Conservation (phyloP, 2,329 filamentous ascomycete species). For the Sporothrix protearum region DNA sequence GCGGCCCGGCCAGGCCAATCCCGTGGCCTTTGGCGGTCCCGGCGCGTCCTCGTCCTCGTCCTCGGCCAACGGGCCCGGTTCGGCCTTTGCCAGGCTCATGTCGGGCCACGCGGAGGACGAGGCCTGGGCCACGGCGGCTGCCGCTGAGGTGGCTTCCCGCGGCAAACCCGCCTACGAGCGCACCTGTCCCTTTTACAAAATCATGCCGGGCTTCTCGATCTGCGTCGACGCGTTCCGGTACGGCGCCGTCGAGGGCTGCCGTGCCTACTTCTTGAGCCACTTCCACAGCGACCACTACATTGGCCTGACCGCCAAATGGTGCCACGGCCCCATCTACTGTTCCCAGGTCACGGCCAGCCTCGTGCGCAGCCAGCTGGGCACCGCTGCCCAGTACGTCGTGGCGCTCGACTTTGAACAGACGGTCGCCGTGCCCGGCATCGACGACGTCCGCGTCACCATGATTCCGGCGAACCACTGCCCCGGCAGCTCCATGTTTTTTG, state of each 20-base stretch:
- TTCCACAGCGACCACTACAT: conserved; percentile 98
- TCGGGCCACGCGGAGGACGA: conserved; percentile 82
- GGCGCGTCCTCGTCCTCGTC: background rate
- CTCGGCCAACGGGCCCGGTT: conserved; percentile 41
- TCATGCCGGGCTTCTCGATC: conserved; percentile 86
- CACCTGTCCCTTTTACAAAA: conserved; percentile 98
- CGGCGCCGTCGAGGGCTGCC: conserved; percentile 85
- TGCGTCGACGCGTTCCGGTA: conserved; percentile 96
- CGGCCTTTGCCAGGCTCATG: conserved; percentile 93
- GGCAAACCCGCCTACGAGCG: conserved; percentile 84
- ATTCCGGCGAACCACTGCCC: conserved; percentile 96
- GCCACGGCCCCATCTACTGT: conserved; percentile 93
- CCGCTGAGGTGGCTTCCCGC: conserved; percentile 69
- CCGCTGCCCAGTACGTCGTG: conserved; percentile 80
- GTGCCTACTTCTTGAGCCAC: conserved; percentile 94
- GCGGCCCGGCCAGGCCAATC: conserved; percentile 75
- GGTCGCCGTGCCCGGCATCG: conserved; percentile 74
- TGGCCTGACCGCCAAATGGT: conserved; percentile 82
- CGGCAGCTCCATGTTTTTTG: conserved; percentile 87
- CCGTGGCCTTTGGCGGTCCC: conserved; percentile 57
- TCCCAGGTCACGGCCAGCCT: conserved; percentile 89
- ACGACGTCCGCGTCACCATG: conserved; percentile 86
- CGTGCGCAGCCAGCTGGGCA: conserved; percentile 78
- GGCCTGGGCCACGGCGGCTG: conserved; percentile 84
- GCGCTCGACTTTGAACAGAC: conserved; percentile 80